Evolutionary conservation across 768 basidiomycete species (phyloP).

Genomic region (Coprinopsis marcescibilis): DNA sequence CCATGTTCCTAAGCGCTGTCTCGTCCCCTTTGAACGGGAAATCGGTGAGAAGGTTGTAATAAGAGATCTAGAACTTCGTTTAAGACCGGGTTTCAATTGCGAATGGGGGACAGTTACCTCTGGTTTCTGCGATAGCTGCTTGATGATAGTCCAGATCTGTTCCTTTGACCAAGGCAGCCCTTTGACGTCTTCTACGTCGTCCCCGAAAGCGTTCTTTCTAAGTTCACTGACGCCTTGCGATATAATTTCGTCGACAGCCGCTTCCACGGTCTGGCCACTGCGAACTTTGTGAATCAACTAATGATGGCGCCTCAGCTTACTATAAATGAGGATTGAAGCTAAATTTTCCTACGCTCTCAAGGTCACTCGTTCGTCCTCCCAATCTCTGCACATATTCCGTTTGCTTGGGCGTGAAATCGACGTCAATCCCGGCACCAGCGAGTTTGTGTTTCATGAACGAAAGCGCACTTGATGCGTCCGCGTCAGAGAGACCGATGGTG

Average conservation of each 20-base stretch:
- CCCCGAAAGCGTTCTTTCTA: conserved; percentile 88
- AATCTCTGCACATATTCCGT: conserved; percentile 60
- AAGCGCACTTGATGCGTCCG: conserved; percentile 73
- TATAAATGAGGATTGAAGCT: background rate
- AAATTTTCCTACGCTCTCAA: conserved; percentile 65
- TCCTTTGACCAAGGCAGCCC: conserved; percentile 75
- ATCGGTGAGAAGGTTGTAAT: conserved; percentile 74
- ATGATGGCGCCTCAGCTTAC: background rate
- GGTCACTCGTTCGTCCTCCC: conserved; percentile 87
- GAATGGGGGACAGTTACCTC: conserved; percentile 44
- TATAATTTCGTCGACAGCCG: conserved; percentile 90
- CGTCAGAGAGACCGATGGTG: conserved; percentile 76
- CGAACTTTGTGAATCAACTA: conserved; percentile 85
- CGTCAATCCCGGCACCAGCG: conserved; percentile 44
- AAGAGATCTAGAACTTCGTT: conserved; percentile 52
- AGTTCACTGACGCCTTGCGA: conserved; percentile 73
- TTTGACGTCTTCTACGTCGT: conserved; percentile 86
- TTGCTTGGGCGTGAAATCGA: conserved; percentile 52
- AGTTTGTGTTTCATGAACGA: conserved; percentile 80
- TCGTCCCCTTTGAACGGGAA: conserved; percentile 94
- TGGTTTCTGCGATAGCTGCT: conserved; percentile 56
- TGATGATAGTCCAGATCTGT: conserved; percentile 84
- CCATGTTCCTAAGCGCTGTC: conserved; percentile 71
- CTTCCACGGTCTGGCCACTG: conserved; percentile 62
- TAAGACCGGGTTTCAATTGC: background rate